A percentile compares a stretch with the other conserved stretches of the same genome.
Conservation (phyloP, 805 yeast species). For the Yamadazyma sp. region DNA sequence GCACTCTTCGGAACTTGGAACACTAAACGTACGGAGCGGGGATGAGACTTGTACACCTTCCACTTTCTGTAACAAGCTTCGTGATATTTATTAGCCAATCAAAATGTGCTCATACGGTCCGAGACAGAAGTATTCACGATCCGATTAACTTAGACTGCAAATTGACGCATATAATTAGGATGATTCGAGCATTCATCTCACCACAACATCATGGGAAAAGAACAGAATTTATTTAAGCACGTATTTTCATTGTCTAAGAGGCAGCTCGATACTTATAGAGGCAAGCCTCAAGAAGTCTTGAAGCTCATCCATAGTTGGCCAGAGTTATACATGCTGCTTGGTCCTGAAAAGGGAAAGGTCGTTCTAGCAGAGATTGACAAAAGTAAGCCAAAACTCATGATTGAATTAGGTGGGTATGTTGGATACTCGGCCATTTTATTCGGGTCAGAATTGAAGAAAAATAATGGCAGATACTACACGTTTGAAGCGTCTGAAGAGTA, state of each 20-base stretch:
- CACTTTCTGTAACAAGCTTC: too few relatives aligned
- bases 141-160: background rate
- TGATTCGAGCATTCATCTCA: too few relatives aligned
- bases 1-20: too few relatives aligned
- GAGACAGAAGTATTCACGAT: too few relatives aligned
- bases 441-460: constrained; percentile 24
- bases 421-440: constrained; percentile 41
- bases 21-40: too few relatives aligned
- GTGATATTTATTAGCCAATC: too few relatives aligned
- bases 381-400: constrained; percentile 24
- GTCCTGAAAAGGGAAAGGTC: constrained; percentile 28
- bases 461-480: constrained; percentile 30
- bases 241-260: constrained; percentile 24
- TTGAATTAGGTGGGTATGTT: constrained; percentile 35
- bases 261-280: constrained; percentile 22
- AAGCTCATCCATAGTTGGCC: constrained; percentile 29
- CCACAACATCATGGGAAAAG: constrained; percentile 24
- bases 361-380: constrained; percentile 24
- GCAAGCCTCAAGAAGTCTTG: constrained; percentile 33
- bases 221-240: constrained; percentile 24
- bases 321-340: constrained; percentile 32
- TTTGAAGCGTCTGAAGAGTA: constrained; percentile 32
- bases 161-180: too few relatives aligned
- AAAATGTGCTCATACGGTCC: too few relatives aligned
- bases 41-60: too few relatives aligned